Conservation (phyloP, 108 stramenopile genomes). For the Fragilariopsis cylindrus region DNA sequence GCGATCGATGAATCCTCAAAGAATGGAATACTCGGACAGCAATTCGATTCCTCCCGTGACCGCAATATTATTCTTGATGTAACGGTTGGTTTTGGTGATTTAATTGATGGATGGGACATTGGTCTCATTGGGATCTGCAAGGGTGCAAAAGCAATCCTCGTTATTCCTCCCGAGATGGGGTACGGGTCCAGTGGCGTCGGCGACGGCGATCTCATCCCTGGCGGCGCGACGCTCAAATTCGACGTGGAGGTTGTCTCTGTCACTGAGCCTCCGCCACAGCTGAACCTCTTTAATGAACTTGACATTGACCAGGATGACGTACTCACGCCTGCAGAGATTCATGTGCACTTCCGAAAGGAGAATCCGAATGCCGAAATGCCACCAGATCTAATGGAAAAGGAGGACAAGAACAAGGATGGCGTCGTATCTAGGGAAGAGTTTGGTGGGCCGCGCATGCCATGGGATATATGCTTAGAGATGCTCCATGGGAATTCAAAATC, state of each 20-base stretch:
- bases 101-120: constrained; percentile 72
- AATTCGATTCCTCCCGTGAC: constrained; percentile 24
- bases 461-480: too few relatives aligned
- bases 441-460: constrained; percentile 16
- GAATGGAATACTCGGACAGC: constrained; percentile 19
- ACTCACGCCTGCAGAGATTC: constrained; percentile 29
- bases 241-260: constrained; percentile 20
- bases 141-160: constrained; percentile 53
- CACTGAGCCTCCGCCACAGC: constrained; percentile 29
- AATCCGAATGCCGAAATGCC: constrained; percentile 8
- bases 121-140: constrained; percentile 54
- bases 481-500: too few relatives aligned
- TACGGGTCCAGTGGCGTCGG: constrained; percentile 59
- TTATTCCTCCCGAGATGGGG: constrained; percentile 65
- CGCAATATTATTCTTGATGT: background rate
- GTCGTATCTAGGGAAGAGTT: constrained; percentile 46
- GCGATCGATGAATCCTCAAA: constrained; percentile 36
- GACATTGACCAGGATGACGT: constrained; percentile 39
- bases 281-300: constrained; percentile 39
- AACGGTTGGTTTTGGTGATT: constrained; percentile 47
- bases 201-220: constrained; percentile 38
- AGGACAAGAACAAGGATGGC: constrained; percentile 40
- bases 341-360: constrained; percentile 23
- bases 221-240: constrained; percentile 54
- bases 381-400: constrained; percentile 28